Base-by-base conservation (phyloP, 345 rosid genomes). In the Gynandropsis gynandra region DNA sequence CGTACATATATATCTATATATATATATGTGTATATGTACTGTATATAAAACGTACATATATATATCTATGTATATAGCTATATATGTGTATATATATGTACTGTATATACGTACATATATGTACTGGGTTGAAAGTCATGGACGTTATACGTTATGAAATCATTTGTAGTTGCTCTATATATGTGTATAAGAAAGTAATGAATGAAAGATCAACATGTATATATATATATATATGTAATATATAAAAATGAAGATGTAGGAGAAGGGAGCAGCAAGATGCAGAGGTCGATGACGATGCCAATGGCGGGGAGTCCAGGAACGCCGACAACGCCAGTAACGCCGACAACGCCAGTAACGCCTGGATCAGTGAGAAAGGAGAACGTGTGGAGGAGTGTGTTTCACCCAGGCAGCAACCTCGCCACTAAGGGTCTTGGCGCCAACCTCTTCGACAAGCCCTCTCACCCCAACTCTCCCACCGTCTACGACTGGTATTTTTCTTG, bases 341-440 rank as follows among this genome's bases (percentile, higher is more conserved):
- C 96, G 0, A 54, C 74, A 7, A 80, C 87, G 4, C 92, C 95
- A 17, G n/a, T n/a, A n/a, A n/a, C n/a, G n/a, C n/a, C 7, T 5
- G 55, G 59, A 15, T 69, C 85, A 7, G 81, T 73, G 1, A 78
- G 79, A 32, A 82, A 72, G 64, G 92, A 82, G 9, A 90, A 87
- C 82, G 98, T 90, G 46, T 87, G 98, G 96, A 77, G 98, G 77
- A 90, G 95, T 59, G 96, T 90, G 50, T 90, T 90, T 70, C 59
- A 89, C 64, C 97, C 97, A 0, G 97, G 97, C 1, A 86, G 97
- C 74, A 86, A 89, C 80, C 77, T 78, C 4, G 88, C 90, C n/a
- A 89, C 94, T 24, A 81, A 9, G 73, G 62, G 62, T 15, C 69
- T 78, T 17, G 96, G 98, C 0, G 71, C 78, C 7, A 66, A 76